These are phyloP conservation scores for Rhodamnia rubescens DNA, from an alignment of 345 rosid genomes.

Conservation along the genomic window DNA sequence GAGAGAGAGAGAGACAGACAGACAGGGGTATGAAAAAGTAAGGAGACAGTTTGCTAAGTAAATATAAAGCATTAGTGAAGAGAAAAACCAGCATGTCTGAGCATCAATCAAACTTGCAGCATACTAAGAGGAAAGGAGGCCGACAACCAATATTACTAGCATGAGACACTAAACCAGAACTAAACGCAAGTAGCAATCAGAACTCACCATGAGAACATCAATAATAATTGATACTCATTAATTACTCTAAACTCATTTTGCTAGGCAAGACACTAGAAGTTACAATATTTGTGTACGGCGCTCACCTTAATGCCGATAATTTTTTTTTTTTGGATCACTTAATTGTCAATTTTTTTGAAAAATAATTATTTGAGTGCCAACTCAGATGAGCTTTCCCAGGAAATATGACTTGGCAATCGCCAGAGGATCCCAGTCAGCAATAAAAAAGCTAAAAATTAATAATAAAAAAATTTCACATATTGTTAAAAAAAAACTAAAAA, in stretches of 20 bases:
- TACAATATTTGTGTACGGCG: too few relatives aligned
- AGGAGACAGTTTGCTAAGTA: neutral
- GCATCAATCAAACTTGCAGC: neutral
- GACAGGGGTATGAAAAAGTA: neutral
- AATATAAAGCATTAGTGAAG: neutral
- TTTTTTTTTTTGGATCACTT: too few relatives aligned
- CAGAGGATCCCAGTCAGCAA: too few relatives aligned
- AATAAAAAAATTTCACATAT: too few relatives aligned
- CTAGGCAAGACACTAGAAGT: too few relatives aligned
- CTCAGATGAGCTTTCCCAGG: too few relatives aligned
- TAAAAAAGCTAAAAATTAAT: too few relatives aligned
- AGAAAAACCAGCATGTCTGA: neutral
- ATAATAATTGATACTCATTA: neutral
- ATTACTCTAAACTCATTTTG: neutral
- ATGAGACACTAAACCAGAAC: neutral
- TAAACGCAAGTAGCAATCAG: neutral
- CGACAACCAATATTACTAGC: neutral
- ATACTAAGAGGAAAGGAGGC: neutral
- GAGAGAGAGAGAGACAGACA: neutral
- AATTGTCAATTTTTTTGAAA: too few relatives aligned
- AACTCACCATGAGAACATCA: neutral
- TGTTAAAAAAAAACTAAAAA: too few relatives aligned
- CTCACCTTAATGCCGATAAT: too few relatives aligned
- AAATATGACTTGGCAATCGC: too few relatives aligned
- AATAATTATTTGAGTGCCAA: too few relatives aligned